Evolutionary conservation across 2,329 filamentous ascomycete genomes (phyloP).

Genomic region (Neonectria hederae): DNA sequence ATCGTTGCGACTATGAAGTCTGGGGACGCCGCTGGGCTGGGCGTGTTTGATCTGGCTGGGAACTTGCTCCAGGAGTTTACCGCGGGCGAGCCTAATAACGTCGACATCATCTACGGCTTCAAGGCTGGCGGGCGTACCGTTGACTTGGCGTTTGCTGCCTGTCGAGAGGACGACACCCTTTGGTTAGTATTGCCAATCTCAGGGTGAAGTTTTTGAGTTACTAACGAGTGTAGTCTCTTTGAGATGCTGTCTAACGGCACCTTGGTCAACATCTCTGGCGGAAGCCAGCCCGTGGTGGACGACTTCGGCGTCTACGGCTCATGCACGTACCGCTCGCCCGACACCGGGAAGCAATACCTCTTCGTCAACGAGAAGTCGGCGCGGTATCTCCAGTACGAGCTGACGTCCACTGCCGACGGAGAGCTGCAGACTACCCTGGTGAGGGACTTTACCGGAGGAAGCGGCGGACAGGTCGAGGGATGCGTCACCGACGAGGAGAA

Average conservation of each 20-base stretch:
- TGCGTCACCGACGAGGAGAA: constrained; percentile 63
- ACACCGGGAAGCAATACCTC: constrained; percentile 59
- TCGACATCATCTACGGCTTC: constrained; percentile 63
- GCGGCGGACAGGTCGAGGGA: constrained; percentile 63
- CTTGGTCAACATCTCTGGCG: constrained; percentile 54
- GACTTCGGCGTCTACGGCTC: constrained; percentile 62
- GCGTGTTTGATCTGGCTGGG: constrained; percentile 59
- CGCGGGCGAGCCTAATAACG: constrained; percentile 62
- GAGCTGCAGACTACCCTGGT: constrained; percentile 58
- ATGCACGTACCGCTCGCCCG: constrained; percentile 59
- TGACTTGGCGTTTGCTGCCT: constrained; percentile 61
- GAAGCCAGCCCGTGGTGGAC: constrained; percentile 55
- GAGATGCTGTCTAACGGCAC: constrained; percentile 59
- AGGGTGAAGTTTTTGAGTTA: not conserved
- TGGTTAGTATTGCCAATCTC: constrained; percentile 51
- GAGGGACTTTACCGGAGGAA: constrained; percentile 60
- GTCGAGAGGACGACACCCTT: constrained; percentile 60
- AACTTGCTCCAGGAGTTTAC: constrained; percentile 56
- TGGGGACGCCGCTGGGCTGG: constrained; percentile 57
- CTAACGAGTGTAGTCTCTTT: constrained; percentile 52
- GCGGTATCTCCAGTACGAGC: constrained; percentile 63
- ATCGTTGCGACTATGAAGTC: constrained; percentile 65
- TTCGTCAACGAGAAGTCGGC: constrained; percentile 65
- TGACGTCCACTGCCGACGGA: constrained; percentile 52
- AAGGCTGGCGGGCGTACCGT: constrained; percentile 53